Conservation (phyloP, 306 rosid genomes). For the Sindora glabra region DNA sequence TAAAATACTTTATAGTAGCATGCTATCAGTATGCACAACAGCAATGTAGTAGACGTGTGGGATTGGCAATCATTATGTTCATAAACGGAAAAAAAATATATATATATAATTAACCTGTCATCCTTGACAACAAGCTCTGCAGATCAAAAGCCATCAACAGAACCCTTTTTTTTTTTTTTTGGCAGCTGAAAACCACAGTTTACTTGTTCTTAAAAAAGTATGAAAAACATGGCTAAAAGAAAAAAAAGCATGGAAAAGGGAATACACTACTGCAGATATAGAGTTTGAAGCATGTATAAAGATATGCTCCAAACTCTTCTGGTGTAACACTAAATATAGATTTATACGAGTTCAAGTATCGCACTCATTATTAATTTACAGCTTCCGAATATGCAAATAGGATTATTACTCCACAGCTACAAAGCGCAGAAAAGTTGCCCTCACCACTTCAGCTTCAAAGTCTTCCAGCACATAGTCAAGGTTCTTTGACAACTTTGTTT, state of each 20-base stretch:
- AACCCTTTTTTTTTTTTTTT: too few relatives aligned
- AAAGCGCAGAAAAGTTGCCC: constrained; percentile 14
- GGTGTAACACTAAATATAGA: neutral
- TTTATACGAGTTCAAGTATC: neutral
- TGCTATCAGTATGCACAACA: neutral
- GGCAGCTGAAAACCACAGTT: too few relatives aligned
- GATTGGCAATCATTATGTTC: neutral
- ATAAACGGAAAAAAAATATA: neutral
- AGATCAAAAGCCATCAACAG: neutral
- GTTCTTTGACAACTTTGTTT: constrained; percentile 28
- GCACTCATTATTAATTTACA: neutral
- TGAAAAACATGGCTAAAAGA: too few relatives aligned
- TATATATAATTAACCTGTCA: too few relatives aligned
- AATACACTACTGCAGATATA: constrained; percentile 2
- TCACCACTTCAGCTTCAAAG: constrained; percentile 59
- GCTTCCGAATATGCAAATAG: constrained; percentile 12
- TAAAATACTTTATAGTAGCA: neutral
- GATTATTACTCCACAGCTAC: neutral
- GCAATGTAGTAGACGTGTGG: neutral
- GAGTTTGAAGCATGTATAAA: neutral
- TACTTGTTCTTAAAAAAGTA: too few relatives aligned
- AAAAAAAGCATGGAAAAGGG: neutral
- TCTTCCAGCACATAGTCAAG: constrained; percentile 37
- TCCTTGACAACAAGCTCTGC: neutral
- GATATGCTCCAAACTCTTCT: neutral